Base-by-base conservation (phyloP, 2,329 filamentous ascomycete genomes). In the Didymella sp. region DNA sequence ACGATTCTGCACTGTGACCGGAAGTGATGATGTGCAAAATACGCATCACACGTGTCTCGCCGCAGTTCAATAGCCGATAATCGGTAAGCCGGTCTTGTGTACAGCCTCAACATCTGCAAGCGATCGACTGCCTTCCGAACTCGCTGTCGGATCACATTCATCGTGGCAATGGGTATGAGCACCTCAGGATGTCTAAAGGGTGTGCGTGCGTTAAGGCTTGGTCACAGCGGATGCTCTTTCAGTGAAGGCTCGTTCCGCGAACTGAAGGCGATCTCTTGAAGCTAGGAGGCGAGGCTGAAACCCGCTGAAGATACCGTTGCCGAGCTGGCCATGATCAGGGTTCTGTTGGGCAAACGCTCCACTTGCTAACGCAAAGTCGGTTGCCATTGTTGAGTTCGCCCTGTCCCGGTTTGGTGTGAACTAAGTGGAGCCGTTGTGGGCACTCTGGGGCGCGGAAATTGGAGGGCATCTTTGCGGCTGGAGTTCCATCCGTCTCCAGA, bases 351-450 rank as follows among this genome's bases (percentile, higher is more conserved):
- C 31, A 33, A 6, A 25, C 30, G 48, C 43, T 57, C 54, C 54
- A 52, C 54, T 57, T 24, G 22, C 44, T 49, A 52, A 44, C 22
- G 42, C 28, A 25, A 43, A 35, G 24, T 57, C 30, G 38, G 33
- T 50, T 60, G 56, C 58, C 47, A 52, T 57, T 62, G 61, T 67
- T 67, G 60, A 62, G 51, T 33, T 64, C 48, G 59, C 50, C 44
- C 35, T 56, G 31, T 51, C 47, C 55, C 64, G 49, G 46, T 50
- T 59, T 46, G 62, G 64, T 55, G 48, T 59, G 38, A 59, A 56
- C 55, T 43, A 49, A 43, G 63, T 68, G 65, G 65, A 62, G 57
- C 58, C 58, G 37, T 38, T 41, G 54, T 60, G 63, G 65, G 50
- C 56, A 37, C 40, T 54, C 31, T 56, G 50, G 43, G 56, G 59